phyloP scores from a whole-genome alignment of 208 protist genomes.

The Crithidia brevicula region DNA sequence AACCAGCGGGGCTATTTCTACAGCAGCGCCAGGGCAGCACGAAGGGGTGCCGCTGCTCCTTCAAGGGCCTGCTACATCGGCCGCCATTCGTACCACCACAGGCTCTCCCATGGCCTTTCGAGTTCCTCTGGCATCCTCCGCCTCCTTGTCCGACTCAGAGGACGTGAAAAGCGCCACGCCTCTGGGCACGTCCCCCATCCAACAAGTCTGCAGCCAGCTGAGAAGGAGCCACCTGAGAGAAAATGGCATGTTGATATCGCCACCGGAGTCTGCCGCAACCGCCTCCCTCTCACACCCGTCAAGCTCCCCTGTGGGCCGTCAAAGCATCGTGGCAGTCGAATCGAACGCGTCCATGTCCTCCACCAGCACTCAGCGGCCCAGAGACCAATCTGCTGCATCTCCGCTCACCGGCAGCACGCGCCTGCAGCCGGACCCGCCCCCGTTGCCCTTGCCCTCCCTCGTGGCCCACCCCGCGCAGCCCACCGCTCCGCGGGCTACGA shows the following conservation, averaged over 20 bases:
- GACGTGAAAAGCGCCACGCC: not conserved
- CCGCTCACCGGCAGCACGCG: not conserved
- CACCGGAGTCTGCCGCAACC: not conserved
- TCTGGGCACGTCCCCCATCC: not conserved
- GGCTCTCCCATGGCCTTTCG: not conserved
- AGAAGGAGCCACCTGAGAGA: no score
- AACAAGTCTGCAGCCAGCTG: not conserved
- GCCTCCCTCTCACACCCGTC: not conserved
- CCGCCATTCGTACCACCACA: no score
- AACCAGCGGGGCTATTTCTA: no score
- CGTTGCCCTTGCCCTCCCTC: slow-evolving; percentile 9
- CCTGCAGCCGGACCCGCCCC: not conserved
- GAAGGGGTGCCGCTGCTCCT: no score
- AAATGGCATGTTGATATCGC: no score
- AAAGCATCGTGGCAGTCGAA: not conserved
- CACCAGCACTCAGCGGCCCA: slow-evolving; percentile 7
- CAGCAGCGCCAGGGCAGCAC: no score
- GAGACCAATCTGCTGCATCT: not conserved
- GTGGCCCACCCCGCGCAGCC: not conserved
- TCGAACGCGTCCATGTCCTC: not conserved
- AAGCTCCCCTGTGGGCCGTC: not conserved
- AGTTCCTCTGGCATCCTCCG: not conserved
- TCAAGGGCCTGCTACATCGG: no score
- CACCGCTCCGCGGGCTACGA: not conserved
- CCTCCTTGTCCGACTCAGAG: not conserved